A percentile compares a stretch with the other conserved stretches of the same genome.
Conservation (phyloP, 768 basidiomycete genomes). For the Suillus cothurnatus region DNA sequence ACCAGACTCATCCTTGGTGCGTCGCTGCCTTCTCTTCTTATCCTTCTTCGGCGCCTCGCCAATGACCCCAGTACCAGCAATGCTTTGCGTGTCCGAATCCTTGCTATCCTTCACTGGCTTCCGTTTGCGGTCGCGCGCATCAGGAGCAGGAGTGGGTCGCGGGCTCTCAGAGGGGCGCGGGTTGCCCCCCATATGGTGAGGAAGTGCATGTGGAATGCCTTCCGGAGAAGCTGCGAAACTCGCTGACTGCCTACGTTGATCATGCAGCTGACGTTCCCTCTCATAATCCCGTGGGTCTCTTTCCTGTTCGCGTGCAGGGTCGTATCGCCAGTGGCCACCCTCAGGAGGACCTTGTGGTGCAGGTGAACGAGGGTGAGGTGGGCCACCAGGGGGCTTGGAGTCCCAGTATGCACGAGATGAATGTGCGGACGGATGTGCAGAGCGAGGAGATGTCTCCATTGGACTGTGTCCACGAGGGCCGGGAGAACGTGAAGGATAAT, state of each 20-base stretch:
- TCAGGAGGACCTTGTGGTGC: constrained; percentile 43
- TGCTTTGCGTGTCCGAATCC: constrained; percentile 41
- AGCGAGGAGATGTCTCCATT: constrained; percentile 63
- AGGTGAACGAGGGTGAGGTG: constrained; percentile 33
- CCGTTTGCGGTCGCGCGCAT: constrained; percentile 48
- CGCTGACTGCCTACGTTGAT: constrained; percentile 39
- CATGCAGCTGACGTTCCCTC: constrained; percentile 31
- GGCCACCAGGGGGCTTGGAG: constrained; percentile 46
- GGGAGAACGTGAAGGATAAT: constrained; percentile 38
- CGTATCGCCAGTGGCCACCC: constrained; percentile 56
- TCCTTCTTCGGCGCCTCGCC: constrained; percentile 58
- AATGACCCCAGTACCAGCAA: constrained; percentile 26
- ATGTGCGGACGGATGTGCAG: constrained; percentile 42
- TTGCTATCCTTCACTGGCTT: constrained; percentile 49
- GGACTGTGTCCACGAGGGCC: constrained; percentile 49
- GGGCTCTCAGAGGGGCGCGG: constrained; percentile 65
- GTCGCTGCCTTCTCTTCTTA: constrained; percentile 48
- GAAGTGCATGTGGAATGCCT: constrained; percentile 30
- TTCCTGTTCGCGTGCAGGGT: constrained; percentile 59
- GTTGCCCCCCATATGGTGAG: constrained; percentile 32
- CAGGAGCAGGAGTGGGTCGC: constrained; percentile 42
- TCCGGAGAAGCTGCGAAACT: constrained; percentile 53
- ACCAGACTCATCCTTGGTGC: constrained; percentile 47
- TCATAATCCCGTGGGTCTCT: constrained; percentile 48
- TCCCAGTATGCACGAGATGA: constrained; percentile 59